Evolutionary conservation across 2,329 filamentous ascomycete species (phyloP), one percentile per base, ranked within the genome.

Genomic region (Cercospora canescens): DNA sequence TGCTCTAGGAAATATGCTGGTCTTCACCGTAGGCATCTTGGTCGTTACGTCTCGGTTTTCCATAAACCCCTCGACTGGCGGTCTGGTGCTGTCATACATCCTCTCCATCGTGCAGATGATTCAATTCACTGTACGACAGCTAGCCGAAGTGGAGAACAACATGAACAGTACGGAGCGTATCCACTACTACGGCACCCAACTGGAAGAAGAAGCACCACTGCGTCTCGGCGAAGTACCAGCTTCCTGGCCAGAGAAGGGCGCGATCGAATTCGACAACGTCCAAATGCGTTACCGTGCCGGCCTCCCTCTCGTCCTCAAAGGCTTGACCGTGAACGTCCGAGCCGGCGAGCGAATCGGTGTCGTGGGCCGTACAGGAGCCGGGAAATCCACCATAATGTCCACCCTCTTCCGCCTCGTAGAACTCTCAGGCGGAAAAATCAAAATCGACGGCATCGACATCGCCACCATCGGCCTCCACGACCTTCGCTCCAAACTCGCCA

Each of bases 101-200:
- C 85, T 99, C 18, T 87, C 90, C 14, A 96, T 97, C 74, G 93
- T 96, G 18, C 92, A 96, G 78, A 93, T 97, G 91, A 90, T 98
- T 70, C 94, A 97, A 76, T 97, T 97, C 79, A 94, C 93, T 0
- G 92, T 98, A 18, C 88, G 95, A 18, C 94, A 98, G 79, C 85
- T 97, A 7, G 94, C 94, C 28, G 94, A 97, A 78, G 93, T 98
- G 8, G 94, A 98, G 79, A 98, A 97, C 80, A 93, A 94, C 76
- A 98, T 98, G 94, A 98, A 97, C 77, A 90, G 94, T 0, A 95
- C 96, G 0, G 94, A 98, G 80, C 90, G 95, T 58, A 84, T 98
- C 35, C 89, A 93, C 76, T 93, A 96, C 81, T 98, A 98, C 77
- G 94, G 92, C 62, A 92, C 88, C 0, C 80, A 92, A 71, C 86